Base-by-base conservation (phyloP, 2,329 filamentous ascomycete species). In the Fusarium multiceps region DNA sequence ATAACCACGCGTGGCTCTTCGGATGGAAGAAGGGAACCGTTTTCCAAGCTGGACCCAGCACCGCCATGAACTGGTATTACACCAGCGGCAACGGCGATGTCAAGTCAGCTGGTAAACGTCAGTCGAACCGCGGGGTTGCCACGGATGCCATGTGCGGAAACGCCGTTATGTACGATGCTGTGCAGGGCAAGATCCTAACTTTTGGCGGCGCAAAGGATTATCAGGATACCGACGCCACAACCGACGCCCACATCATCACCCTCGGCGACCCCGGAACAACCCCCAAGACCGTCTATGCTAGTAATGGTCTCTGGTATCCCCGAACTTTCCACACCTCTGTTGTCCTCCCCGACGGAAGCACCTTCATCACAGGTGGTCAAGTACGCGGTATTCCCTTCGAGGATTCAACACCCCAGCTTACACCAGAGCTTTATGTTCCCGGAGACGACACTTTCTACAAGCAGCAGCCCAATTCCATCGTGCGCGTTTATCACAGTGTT, bases 161-260 rank as follows among this genome's bases (percentile, higher is more conserved):
- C 49, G 82, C 83, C 7, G 81, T 86, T 64, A 88, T 89, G 86
- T 89, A 85, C 68, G 87, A 89, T 69, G 86, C 86, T 28, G 82
- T 87, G 57, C 81, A 82, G 3, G 87, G 87, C 32, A 87, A 88
- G 74, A 88, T 89, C 32, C 77, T 89, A 4, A 83, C 85, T 0
- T 77, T 82, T 16, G 87, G 87, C 12, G 87, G 87, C 11, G 76
- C 82, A 1, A 77, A 81, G 0, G 77, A 79, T 34, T 88, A 88
- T 67, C 77, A 82, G 28, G 68, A 81, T 53, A 77, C 77, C n/a
- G 63, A 76, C 9, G 82, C 82, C 2, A 82, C 82, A 0, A 77
- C 75, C 8, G 80, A 82, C 62, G 84, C 85, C 0, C 82, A 86
- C 70, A 69, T 88, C 65, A 83, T 87, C 41, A 87, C 85, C 0